A percentile compares a stretch with the other conserved stretches of the same genome.
phyloP scores from a whole-genome alignment of 371 early-diverging fungal species.

The Mucor ambiguus region DNA sequence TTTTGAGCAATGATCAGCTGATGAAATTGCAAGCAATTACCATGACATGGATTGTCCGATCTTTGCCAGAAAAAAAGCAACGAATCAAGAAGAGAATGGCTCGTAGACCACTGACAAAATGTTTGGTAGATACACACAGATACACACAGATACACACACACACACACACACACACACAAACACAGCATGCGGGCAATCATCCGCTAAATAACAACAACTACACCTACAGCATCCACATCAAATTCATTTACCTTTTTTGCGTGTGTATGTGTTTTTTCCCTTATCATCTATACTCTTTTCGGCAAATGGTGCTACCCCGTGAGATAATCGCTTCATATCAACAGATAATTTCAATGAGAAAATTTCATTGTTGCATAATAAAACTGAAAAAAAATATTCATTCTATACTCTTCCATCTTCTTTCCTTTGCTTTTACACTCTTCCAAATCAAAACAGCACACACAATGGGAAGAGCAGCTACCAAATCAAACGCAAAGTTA shows the following conservation, averaged over 20 bases:
- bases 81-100: too few relatives aligned
- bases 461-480: conserved; percentile 6
- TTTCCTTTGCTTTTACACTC: neutral
- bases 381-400: neutral
- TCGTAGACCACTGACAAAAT: too few relatives aligned
- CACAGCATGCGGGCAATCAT: neutral
- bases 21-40: neutral
- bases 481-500: conserved; percentile 17
- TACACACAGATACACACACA: too few relatives aligned
- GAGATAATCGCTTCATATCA: conserved; percentile 11
- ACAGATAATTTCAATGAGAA: conserved; percentile 15
- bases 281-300: conserved; percentile 24
- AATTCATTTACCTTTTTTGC: neutral
- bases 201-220: neutral
- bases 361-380: conserved; percentile 6
- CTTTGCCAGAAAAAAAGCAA: too few relatives aligned
- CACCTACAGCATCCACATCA: neutral
- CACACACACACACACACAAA: neutral
- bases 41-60: neutral
- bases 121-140: too few relatives aligned
- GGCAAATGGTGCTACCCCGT: conserved; percentile 16
- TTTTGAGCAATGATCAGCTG: neutral
- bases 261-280: neutral
- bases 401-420: conserved; percentile 2
- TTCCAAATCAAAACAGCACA: conserved; percentile 3